These are phyloP conservation scores for Arabidopsis lyrata DNA, from an alignment of 441 rosid genomes.

Conservation along the genomic window DNA sequence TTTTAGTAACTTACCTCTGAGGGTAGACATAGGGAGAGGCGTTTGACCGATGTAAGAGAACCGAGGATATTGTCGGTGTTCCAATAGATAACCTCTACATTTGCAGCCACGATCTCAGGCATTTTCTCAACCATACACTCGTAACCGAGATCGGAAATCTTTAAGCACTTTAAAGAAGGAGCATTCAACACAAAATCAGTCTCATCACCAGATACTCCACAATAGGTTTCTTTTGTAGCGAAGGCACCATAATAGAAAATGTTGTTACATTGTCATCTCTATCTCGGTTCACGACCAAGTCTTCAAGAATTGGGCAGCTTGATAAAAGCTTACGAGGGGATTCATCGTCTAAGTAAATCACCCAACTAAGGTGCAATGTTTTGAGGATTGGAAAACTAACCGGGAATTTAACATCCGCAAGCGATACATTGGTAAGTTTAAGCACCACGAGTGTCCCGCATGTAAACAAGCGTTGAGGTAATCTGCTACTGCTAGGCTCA, in stretches of 20 bases:
- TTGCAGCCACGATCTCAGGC: background rate
- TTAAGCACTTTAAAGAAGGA: slow-evolving; percentile 2
- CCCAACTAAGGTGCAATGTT: background rate
- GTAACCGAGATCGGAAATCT: background rate
- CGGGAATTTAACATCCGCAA: background rate
- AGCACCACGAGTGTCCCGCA: slow-evolving; percentile 5
- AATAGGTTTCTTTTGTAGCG: background rate
- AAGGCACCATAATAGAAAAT: background rate
- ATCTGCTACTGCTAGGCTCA: background rate
- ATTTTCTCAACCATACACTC: background rate
- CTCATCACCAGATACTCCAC: background rate
- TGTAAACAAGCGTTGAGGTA: slow-evolving; percentile 25
- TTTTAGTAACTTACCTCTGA: background rate
- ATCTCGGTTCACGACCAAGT: background rate
- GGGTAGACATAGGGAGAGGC: background rate
- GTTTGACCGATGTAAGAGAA: background rate
- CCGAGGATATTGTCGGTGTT: background rate
- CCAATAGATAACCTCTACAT: background rate
- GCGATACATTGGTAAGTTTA: background rate
- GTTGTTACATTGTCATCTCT: background rate
- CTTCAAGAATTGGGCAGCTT: slow-evolving; percentile 9
- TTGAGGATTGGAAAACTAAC: background rate
- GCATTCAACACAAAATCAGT: background rate
- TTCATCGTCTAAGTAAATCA: background rate
- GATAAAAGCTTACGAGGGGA: slow-evolving; percentile 6